Base-by-base conservation (phyloP, 2,329 filamentous ascomycete genomes). In the Aspergillus novofumigatus region DNA sequence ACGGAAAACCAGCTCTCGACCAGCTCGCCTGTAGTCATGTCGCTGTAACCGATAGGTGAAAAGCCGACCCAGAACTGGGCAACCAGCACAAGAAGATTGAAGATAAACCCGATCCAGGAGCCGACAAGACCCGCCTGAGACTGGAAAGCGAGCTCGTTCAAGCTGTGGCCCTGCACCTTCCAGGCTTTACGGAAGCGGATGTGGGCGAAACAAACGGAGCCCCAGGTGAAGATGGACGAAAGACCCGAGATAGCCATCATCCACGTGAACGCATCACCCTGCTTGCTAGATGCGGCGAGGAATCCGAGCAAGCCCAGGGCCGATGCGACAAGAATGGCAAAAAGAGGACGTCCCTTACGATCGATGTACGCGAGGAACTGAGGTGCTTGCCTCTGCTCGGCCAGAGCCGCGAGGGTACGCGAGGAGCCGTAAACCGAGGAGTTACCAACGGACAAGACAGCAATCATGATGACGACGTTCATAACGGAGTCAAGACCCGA, bases 401-500 rank as follows among this genome's bases (percentile, higher is more conserved):
- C 92, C 1, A 97, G 83, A 3, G 92, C 92, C 26, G 92, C 91
- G 7, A 97, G 84, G 2, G 92, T 97, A 66, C 93, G 87, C 1
- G 91, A 95, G 25, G 91, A 93, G 38, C 92, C 93, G 67, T 96
- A 97, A 58, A 97, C 88, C 59, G 92, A 87, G 6, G 91, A 93
- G 75, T 96, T 97, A 57, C 92, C 92, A 58, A 97, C 92, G 0
- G 91, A 95, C 23, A 97, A 78, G 23, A 96, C 92, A 21, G 92
- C 89, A 60, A 96, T 86, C 69, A 97, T 86, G 71, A 97, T 96
- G 59, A 97, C 91, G n/a, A 86, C 86, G 74, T 97, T 97, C 89
- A 97, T 95, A 54, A 97, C 83, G 0, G 89, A 92, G 1, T 91
- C 91, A 2, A 97, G 83, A 2, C 88, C 87, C 45, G 84, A 77